Evolutionary conservation across 2,329 filamentous ascomycete species (phyloP), one percentile per base, ranked within the genome.

Genomic region (Colletotrichum neosansevieriae): DNA sequence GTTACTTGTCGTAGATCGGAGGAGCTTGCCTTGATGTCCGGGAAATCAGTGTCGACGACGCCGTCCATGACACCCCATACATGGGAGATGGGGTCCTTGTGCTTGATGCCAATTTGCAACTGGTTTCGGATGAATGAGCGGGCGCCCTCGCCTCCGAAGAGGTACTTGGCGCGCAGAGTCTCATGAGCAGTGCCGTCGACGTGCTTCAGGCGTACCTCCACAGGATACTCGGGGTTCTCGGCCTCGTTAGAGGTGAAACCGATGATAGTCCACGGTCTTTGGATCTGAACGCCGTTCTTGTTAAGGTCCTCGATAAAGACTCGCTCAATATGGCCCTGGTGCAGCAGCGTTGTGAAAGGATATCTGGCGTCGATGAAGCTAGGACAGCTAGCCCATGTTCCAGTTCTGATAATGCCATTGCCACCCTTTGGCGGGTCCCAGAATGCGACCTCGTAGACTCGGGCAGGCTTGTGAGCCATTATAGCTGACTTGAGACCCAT

Each of bases 401-500:
- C 89, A 1, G 90, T 92, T 71, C 90, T 84, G 36, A 84, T 81
- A 70, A 92, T 92, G 36, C 89, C 87, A 49, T 82, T 79, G 38
- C 83, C 83, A 49, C 84, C 87, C 36, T 78, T 76, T 1, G 82
- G 81, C 0, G 89, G 89, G 70, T 92, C 90, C 91, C 91, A 93
- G 73, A 93, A 92, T 2, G 90, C 90, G 29, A 91, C 89, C 75
- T 93, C 90, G 73, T 88, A 97, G 29, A 98, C 93, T 75, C 93
- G 93, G 1, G 94, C 94, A 6, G 94, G 94, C 71, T 94, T 89
- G 75, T 95, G 86, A 19, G 90, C 91, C 94, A 97, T 97, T 75
- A 97, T 92, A 63, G 89, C 89, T 50, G 92, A 88, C 82, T 97
- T 97, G 65, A 97, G 83, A 1, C 93, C 94, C 91, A 97, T 93